A percentile compares a stretch with the other conserved stretches of the same genome.
phyloP scores from a whole-genome alignment of 176 grass and related monocot genomes.

The Metroxylon sagu region DNA sequence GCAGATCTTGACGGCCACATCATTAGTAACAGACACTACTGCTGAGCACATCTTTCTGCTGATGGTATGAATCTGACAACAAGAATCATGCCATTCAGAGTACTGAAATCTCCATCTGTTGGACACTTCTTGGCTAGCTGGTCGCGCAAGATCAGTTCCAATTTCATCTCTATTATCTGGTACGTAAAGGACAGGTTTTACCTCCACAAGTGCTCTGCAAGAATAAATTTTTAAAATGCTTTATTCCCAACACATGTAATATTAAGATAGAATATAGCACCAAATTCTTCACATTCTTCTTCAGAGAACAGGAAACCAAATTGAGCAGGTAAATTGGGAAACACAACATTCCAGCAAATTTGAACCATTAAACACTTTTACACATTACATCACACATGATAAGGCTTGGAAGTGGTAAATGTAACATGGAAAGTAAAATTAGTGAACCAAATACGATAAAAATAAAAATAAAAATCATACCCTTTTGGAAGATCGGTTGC shows the following conservation, averaged over 20 bases:
- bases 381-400: no score
- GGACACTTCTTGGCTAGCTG: conserved; percentile 17
- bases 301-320: no score
- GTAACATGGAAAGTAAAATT: no score
- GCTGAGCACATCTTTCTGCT: conserved; percentile 47
- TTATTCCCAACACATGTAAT: no score
- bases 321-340: no score
- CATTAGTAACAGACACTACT: conserved; percentile 52
- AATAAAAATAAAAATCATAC: conserved; percentile 25
- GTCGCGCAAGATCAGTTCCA: conserved; percentile 13
- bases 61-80: conserved; percentile 36
- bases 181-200: conserved; percentile 67
- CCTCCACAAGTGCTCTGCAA: conserved; percentile 67
- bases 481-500: conserved; percentile 81
- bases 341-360: no score
- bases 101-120: conserved; percentile 25
- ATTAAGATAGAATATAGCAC: no score
- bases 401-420: no score
- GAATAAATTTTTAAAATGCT: background rate
- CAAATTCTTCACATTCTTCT: no score
- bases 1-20: conserved; percentile 45
- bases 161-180: conserved; percentile 28
- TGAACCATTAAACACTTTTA: no score
- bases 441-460: background rate
- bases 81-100: conserved; percentile 35